These are phyloP conservation scores for Neurospora sp. DNA, from an alignment of 495 filamentous ascomycete species.

Conservation along the genomic window DNA sequence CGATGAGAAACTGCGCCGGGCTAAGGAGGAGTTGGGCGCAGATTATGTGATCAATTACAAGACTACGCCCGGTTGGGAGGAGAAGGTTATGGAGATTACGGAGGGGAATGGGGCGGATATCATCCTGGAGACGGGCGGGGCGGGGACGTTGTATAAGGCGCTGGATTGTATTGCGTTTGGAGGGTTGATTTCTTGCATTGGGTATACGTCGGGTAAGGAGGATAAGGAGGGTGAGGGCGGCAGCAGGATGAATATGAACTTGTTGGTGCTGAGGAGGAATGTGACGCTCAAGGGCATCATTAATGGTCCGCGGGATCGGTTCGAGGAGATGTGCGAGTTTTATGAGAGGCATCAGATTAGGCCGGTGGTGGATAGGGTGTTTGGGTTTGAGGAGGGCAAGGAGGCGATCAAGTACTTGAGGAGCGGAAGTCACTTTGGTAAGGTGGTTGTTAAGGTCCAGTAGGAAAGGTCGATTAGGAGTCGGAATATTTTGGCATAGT, in stretches of 20 bases:
- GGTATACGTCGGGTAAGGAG: slow-evolving; percentile 30
- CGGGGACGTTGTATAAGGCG: slow-evolving; percentile 30
- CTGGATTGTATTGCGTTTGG: slow-evolving; percentile 34
- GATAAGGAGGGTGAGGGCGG: slow-evolving; percentile 26
- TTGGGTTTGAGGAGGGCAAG: slow-evolving; percentile 16
- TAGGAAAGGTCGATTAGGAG: not conserved
- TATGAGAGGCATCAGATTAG: slow-evolving; percentile 24
- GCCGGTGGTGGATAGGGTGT: slow-evolving; percentile 27
- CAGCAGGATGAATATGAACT: slow-evolving; percentile 26
- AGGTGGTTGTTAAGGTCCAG: not conserved
- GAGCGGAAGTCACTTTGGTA: not conserved
- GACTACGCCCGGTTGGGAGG: slow-evolving; percentile 31
- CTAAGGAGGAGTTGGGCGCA: slow-evolving; percentile 31
- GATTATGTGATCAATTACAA: slow-evolving; percentile 37
- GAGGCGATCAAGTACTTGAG: not conserved
- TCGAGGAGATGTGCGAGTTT: slow-evolving; percentile 26
- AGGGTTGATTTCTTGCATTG: slow-evolving; percentile 36
- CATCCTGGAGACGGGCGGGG: slow-evolving; percentile 43
- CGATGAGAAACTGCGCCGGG: slow-evolving; percentile 31
- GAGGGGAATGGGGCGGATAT: slow-evolving; percentile 30
- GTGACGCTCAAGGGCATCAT: slow-evolving; percentile 28
- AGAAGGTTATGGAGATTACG: slow-evolving; percentile 29
- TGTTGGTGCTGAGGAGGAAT: slow-evolving; percentile 28
- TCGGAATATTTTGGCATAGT: no score
- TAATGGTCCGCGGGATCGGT: slow-evolving; percentile 26